phyloP scores from a whole-genome alignment of 306 rosid genomes.

The Cucurbita argyrosperma region DNA sequence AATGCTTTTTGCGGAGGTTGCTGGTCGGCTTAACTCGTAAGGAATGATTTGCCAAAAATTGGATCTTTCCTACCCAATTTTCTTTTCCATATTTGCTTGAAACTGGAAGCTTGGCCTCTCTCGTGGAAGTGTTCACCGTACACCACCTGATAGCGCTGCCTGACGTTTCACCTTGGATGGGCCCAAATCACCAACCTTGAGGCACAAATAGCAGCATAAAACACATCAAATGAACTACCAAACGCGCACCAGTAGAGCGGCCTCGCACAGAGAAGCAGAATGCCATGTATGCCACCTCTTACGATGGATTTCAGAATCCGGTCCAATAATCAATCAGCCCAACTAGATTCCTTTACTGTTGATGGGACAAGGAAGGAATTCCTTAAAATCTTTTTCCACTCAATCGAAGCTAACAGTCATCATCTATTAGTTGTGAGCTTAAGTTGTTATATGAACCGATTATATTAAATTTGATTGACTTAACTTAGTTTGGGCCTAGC shows the following conservation, averaged over 20 bases:
- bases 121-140: constrained; percentile 85
- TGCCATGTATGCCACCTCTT: background rate
- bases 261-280: background rate
- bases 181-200: constrained; percentile 86
- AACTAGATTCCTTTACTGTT: too few species aligned
- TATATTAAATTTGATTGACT: too few species aligned
- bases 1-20: background rate
- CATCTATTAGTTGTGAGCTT: too few species aligned
- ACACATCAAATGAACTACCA: background rate
- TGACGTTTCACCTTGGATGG: constrained; percentile 86
- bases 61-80: too few species aligned
- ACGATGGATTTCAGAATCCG: background rate
- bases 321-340: background rate
- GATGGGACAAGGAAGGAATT: too few species aligned
- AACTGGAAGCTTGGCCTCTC: constrained; percentile 69
- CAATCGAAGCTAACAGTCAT: too few species aligned
- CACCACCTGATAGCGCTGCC: constrained; percentile 80
- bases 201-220: constrained; percentile 12
- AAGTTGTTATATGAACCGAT: too few species aligned
- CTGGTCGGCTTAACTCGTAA: too few species aligned
- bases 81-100: too few species aligned
- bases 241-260: background rate
- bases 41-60: too few species aligned
- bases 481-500: too few species aligned
- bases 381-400: too few species aligned